phyloP scores from a whole-genome alignment of 257 asterid species.

The Nicotiana sylvestris region DNA sequence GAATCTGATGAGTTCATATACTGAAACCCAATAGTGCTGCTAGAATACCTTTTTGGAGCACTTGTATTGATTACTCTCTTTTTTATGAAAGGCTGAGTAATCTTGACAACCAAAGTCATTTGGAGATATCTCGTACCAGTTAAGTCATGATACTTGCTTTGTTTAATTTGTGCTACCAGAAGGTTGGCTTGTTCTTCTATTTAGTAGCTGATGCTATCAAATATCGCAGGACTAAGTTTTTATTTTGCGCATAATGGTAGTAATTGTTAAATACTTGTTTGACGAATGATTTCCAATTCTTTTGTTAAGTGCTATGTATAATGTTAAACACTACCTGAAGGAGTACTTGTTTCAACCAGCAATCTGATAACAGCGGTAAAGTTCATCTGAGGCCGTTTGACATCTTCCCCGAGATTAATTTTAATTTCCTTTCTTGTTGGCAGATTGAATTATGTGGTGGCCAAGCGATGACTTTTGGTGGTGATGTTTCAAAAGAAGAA shows the following conservation, averaged over 20 bases:
- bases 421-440: conserved; percentile 1
- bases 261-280: background rate
- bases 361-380: background rate
- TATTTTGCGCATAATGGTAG: background rate
- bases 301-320: background rate
- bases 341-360: background rate
- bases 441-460: conserved; percentile 90
- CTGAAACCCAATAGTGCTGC: background rate
- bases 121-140: conserved; percentile 3
- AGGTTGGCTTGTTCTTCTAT: background rate
- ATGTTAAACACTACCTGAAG: background rate
- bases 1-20: background rate
- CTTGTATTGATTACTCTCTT: background rate
- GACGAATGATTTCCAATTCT: background rate
- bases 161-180: background rate
- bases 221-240: background rate
- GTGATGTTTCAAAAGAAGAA: conserved; percentile 95
- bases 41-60: background rate
- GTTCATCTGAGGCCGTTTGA: background rate
- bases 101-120: background rate
- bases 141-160: background rate
- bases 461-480: conserved; percentile 84
- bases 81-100: background rate
- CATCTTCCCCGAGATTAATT: background rate
- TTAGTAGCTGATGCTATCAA: conserved; percentile 10